phyloP scores from a whole-genome alignment of 495 filamentous ascomycete genomes.

The Pseudevernia furfuracea region DNA sequence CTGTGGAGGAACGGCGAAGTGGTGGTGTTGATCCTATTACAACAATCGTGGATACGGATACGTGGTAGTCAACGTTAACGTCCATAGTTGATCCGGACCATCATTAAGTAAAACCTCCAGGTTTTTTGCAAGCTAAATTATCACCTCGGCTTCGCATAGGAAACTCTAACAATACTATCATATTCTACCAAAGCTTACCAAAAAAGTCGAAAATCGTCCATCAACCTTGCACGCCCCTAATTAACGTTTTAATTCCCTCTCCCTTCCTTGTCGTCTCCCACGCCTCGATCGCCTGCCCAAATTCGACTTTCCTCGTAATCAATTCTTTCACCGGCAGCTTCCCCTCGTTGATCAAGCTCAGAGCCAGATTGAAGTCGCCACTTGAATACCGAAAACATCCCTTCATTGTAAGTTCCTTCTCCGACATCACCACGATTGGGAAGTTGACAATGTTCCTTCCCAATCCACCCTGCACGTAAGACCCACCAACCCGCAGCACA shows the following conservation, averaged over 20 bases:
- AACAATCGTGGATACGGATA: not conserved
- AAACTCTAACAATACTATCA: too few species aligned
- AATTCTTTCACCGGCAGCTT: slow-evolving; percentile 65
- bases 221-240: slow-evolving; percentile 44
- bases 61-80: not conserved
- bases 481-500: slow-evolving; percentile 60
- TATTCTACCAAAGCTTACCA: too few species aligned
- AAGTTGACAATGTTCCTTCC: slow-evolving; percentile 66
- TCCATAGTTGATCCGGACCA: not conserved
- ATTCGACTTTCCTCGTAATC: slow-evolving; percentile 58
- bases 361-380: slow-evolving; percentile 64
- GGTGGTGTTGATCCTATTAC: not conserved
- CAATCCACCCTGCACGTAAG: slow-evolving; percentile 78
- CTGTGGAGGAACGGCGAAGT: not conserved
- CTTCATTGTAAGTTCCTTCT: slow-evolving; percentile 70
- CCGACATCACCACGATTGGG: slow-evolving; percentile 70
- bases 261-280: slow-evolving; percentile 67
- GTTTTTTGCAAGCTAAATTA: not conserved
- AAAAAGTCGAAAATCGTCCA: too few species aligned
- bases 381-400: slow-evolving; percentile 74
- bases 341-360: slow-evolving; percentile 54
- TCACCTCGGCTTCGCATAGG: too few species aligned
- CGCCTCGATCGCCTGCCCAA: slow-evolving; percentile 63
- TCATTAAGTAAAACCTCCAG: not conserved
- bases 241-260: slow-evolving; percentile 69